Base-by-base conservation (phyloP, 2,329 filamentous ascomycete genomes). In the Emericellopsis atlantica region DNA sequence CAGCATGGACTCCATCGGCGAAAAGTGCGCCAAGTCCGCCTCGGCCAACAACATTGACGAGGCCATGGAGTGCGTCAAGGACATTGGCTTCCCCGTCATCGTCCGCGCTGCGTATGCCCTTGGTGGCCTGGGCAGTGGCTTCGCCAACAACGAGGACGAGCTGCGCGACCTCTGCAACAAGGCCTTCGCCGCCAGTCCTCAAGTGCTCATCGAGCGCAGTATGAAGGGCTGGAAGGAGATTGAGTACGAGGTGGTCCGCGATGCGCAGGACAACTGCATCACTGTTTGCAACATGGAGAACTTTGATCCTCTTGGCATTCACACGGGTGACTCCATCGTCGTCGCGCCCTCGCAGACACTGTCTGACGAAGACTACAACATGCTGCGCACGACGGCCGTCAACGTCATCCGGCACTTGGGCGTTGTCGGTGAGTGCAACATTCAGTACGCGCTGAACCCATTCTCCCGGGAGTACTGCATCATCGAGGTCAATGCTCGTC, bases 201-300 rank as follows among this genome's bases (percentile, higher is more conserved):
- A 98, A 59, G 86, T 98, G 7, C 75, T 98, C 42, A 93, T 98
- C 53, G 92, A 98, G 69, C 81, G 85, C 60, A 94, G 87, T 67
- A 96, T 98, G 90, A 96, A 96, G 69, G 92, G 92, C 44, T 98
- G 92, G 92, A 98, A 98, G 64, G 92, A 98, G 64, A 93, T 96
- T 47, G 92, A 98, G 62, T 98, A 96, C 57, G 92, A 98, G 62
- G 92, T 96, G 46, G 92, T 98, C 33, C 83, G 92, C 54, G 92
- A 96, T 68, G 84, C 81, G 43, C 80, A 87, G 52, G 89, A 98
- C 67, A 96, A 96, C 73, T 98, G 92, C 60, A 96, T 98, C 59
- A 98, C 92, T 6, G 92, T 98, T 46, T 98, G 92, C 64, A 98
- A 98, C 70, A 96, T 98, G 92, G 92, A 98, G 69, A 98, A 98